Evolutionary conservation across 2,329 filamentous ascomycete species (phyloP).

Genomic region (Fusarium sublunatum): DNA sequence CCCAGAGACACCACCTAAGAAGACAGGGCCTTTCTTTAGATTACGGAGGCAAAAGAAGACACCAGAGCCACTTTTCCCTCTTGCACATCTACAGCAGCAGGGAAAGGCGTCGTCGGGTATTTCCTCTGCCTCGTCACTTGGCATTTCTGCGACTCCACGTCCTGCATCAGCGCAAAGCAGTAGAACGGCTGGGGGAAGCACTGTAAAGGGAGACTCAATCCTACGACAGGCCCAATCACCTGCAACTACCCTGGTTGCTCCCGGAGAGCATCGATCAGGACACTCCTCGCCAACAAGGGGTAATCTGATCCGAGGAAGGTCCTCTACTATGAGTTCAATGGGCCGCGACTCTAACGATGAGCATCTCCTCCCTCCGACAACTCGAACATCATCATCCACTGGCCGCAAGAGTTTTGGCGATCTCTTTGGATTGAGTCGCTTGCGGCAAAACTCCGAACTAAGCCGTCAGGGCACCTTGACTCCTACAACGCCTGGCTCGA

Average conservation of each 20-base stretch:
- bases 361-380: slow-evolving; percentile 72
- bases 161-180: slow-evolving; percentile 52
- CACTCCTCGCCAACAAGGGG: slow-evolving; percentile 76
- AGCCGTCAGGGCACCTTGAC: slow-evolving; percentile 75
- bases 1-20: slow-evolving; percentile 70
- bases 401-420: slow-evolving; percentile 94
- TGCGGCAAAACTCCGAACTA: slow-evolving; percentile 85
- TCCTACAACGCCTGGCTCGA: slow-evolving; percentile 75
- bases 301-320: slow-evolving; percentile 76
- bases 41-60: slow-evolving; percentile 82
- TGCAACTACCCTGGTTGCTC: slow-evolving; percentile 60
- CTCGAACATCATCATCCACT: slow-evolving; percentile 87
- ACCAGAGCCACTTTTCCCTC: slow-evolving; percentile 81
- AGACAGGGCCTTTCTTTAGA: slow-evolving; percentile 80
- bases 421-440: slow-evolving; percentile 79
- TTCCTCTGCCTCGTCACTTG: slow-evolving; percentile 59
- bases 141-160: slow-evolving; percentile 48
- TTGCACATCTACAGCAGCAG: slow-evolving; percentile 84
- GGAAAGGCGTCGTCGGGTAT: slow-evolving; percentile 57
- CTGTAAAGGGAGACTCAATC: slow-evolving; percentile 30
- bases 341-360: slow-evolving; percentile 78
- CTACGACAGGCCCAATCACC: slow-evolving; percentile 53
- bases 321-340: slow-evolving; percentile 89
- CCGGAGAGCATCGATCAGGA: slow-evolving; percentile 60
- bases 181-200: slow-evolving; percentile 38